phyloP scores from a whole-genome alignment of 1,139 yeast genomes.

The Taphrina pruni region DNA sequence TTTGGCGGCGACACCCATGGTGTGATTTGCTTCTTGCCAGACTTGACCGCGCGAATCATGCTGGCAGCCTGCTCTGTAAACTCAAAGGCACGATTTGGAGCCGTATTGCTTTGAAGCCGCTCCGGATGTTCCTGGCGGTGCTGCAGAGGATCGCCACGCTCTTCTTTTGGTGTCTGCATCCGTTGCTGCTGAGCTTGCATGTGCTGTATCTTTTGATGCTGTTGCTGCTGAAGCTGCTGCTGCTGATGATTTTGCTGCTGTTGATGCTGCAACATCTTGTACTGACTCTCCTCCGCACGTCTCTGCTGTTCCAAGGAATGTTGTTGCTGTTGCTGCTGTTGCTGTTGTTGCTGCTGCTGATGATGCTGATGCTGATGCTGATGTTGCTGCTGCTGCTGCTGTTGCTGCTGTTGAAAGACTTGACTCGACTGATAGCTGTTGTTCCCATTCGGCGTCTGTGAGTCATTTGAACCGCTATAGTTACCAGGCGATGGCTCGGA shows the following conservation, averaged over 20 bases:
- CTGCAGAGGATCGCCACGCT: slow-evolving; percentile 15
- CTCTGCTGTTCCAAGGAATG: slow-evolving; percentile 20
- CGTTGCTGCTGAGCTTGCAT: slow-evolving; percentile 37
- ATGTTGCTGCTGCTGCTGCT: background rate
- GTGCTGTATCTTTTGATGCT: slow-evolving; percentile 44
- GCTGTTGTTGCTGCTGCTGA: background rate
- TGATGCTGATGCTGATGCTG: background rate
- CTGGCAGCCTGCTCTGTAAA: slow-evolving; percentile 37
- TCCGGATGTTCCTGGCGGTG: slow-evolving; percentile 13
- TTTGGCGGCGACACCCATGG: slow-evolving; percentile 49
- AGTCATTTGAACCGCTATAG: slow-evolving; percentile 19
- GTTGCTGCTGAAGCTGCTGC: slow-evolving; percentile 31
- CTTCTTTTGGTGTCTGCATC: slow-evolving; percentile 20
- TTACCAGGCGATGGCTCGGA: slow-evolving; percentile 22
- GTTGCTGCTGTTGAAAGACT: slow-evolving; percentile 26
- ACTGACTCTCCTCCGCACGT: slow-evolving; percentile 34
- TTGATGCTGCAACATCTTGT: slow-evolving; percentile 6
- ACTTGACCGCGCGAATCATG: slow-evolving; percentile 35
- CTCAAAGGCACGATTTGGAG: slow-evolving; percentile 11
- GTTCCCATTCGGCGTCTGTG: slow-evolving; percentile 14
- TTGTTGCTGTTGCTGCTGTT: background rate
- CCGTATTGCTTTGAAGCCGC: slow-evolving; percentile 15
- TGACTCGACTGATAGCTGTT: slow-evolving; percentile 19
- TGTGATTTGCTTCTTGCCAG: slow-evolving; percentile 37
- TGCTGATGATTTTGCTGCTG: slow-evolving; percentile 34